phyloP scores from a whole-genome alignment of 306 rosid species.

The Quercus agrifolia region DNA sequence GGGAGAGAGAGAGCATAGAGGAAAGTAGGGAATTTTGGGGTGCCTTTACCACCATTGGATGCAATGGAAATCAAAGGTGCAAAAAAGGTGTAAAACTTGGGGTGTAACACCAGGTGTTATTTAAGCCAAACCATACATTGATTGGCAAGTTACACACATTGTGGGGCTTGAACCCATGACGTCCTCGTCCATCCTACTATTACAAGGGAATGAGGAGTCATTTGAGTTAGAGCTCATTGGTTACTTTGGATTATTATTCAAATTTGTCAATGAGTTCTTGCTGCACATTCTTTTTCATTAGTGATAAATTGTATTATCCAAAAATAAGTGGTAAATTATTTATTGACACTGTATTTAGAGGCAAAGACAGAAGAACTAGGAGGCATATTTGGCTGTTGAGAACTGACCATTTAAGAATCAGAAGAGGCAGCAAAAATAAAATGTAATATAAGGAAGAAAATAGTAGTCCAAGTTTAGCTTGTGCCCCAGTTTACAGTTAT shows the following conservation, averaged over 20 bases:
- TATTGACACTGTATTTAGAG: neutral
- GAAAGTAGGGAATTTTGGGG: too few relatives aligned
- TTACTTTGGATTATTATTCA: neutral
- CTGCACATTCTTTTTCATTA: neutral
- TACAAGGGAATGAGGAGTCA: neutral
- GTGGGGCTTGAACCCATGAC: too few relatives aligned
- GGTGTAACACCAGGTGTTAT: too few relatives aligned
- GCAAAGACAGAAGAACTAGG: neutral
- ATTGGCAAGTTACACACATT: too few relatives aligned
- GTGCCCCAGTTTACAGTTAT: too few relatives aligned
- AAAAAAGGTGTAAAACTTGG: too few relatives aligned
- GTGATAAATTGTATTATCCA: neutral
- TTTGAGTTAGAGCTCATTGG: neutral
- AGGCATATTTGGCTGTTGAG: neutral
- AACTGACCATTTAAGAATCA: neutral
- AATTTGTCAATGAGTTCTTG: neutral
- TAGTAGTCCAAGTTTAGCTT: too few relatives aligned
- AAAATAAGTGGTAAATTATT: neutral
- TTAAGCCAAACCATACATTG: too few relatives aligned
- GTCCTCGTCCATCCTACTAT: too few relatives aligned
- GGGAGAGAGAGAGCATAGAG: too few relatives aligned
- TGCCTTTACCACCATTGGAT: too few relatives aligned
- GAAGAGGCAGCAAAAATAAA: neutral
- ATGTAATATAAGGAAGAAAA: neutral
- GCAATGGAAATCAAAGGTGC: too few relatives aligned